Evolutionary conservation across 176 grass and related monocot genomes (phyloP).

Genomic region (Musa itinerans): DNA sequence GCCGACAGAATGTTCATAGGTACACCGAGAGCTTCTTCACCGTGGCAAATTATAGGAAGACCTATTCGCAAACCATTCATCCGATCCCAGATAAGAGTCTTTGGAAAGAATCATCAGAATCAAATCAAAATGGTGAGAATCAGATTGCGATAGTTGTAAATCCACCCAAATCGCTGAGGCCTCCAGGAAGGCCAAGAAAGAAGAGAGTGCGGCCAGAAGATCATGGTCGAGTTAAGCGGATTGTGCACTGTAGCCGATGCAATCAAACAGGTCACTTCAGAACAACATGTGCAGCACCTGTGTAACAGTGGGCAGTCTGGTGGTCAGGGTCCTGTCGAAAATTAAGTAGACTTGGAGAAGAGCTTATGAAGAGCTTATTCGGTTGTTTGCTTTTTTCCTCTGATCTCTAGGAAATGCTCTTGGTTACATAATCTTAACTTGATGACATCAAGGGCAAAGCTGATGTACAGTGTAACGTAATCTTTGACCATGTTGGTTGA

Average conservation of each 20-base stretch:
- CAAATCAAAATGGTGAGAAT: conserved; percentile 28
- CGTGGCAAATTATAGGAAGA: conserved; percentile 76
- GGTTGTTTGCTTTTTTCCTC: neutral
- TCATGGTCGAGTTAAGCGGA: conserved; percentile 51
- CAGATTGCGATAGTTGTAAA: conserved; percentile 45
- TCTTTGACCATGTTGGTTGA: neutral
- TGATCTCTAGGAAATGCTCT: neutral
- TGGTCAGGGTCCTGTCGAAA: conserved; percentile 26
- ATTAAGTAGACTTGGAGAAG: conserved; percentile 12
- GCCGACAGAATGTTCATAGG: conserved; percentile 89
- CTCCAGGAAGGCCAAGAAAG: conserved; percentile 71
- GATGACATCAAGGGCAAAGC: neutral
- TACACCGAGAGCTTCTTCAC: conserved; percentile 95
- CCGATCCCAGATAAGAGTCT: conserved; percentile 83
- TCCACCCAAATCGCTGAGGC: conserved; percentile 69
- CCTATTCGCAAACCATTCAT: conserved; percentile 90
- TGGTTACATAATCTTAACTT: neutral
- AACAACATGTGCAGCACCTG: conserved; percentile 74
- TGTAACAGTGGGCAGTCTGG: conserved; percentile 31
- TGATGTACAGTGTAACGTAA: neutral
- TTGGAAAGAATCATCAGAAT: conserved; percentile 50
- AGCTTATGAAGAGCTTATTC: conserved; percentile 9
- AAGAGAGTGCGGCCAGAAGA: conserved; percentile 66
- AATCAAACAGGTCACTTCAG: conserved; percentile 97
- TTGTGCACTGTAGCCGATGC: conserved; percentile 94